A percentile compares a stretch with the other conserved stretches of the same genome.
phyloP scores from a whole-genome alignment of 495 filamentous ascomycete genomes.

The Arthonia radiata region DNA sequence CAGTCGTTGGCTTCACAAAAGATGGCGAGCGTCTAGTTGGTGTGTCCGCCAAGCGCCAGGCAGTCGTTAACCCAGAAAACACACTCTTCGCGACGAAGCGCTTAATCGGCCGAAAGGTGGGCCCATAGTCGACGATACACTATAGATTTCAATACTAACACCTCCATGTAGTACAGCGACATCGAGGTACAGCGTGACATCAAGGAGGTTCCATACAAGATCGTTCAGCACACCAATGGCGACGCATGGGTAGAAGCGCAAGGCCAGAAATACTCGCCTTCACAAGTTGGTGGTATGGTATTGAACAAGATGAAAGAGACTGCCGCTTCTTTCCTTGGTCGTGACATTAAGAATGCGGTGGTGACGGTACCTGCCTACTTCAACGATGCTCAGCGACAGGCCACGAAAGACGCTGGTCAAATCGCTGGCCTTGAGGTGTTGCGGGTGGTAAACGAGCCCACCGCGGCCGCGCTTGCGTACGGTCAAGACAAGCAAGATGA shows the following conservation, averaged over 20 bases:
- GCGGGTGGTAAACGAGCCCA: constrained; percentile 92
- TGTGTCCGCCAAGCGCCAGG: constrained; percentile 96
- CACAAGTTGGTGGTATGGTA: constrained; percentile 92
- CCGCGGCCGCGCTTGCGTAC: constrained; percentile 82
- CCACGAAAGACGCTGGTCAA: constrained; percentile 93
- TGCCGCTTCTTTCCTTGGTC: constrained; percentile 72
- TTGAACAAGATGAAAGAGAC: constrained; percentile 99
- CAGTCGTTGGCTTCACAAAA: constrained; percentile 88
- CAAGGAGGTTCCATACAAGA: constrained; percentile 97
- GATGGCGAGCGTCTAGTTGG: constrained; percentile 94
- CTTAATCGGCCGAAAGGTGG: constrained; percentile 95
- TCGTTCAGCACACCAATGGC: constrained; percentile 91
- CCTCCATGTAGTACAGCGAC: too few relatives aligned
- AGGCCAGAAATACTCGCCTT: constrained; percentile 92
- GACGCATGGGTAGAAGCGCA: constrained; percentile 95
- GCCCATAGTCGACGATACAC: too few relatives aligned
- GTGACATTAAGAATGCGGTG: constrained; percentile 77
- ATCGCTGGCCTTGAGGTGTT: constrained; percentile 89
- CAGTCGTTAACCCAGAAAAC: constrained; percentile 97
- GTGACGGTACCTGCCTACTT: constrained; percentile 96
- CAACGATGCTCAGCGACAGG: constrained; percentile 94
- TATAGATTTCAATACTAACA: too few relatives aligned
- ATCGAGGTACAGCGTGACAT: constrained; percentile 92
- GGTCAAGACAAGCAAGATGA: constrained; percentile 85
- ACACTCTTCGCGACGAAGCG: constrained; percentile 98